Evolutionary conservation across 108 stramenopile genomes (phyloP), one percentile per base, ranked within the genome.

Genomic region (Epithemia pelagica): DNA sequence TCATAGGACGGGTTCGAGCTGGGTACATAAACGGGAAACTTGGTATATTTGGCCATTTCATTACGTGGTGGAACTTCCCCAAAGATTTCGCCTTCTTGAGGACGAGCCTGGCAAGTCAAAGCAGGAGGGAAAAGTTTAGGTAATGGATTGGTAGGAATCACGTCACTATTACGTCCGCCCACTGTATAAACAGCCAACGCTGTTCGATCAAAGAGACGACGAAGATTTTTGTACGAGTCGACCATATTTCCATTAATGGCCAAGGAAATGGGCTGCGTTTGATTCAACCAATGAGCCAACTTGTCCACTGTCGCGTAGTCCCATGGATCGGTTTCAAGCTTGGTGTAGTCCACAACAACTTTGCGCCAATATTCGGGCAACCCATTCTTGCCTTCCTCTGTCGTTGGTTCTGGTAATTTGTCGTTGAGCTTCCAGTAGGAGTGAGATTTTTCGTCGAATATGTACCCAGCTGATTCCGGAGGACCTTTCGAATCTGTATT

Each of bases 81-180:
- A 72, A 94, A 94, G 62, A 89, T 75, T 62, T 94, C 93, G 2
- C 78, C 87, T 65, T 94, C 90, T 75, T 94, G 93, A 0, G 93
- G 90, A 19, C 93, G 78, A 31, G 93, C 93, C 59, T 94, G 93
- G 61, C 88, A 89, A 8, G 90, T 90, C 75, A 91, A 73, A 0
- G 93, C 93, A 0, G 87, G 88, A 28, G 80, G 82, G 30, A 70
- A 61, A 7, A 10, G 33, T 31, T 78, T 66, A 15, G 37, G 37
- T 10, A 10, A 46, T 15, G 37, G 37, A 46, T 46, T 46, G 37
- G 37, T 46, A 10, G 37, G 37, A 46, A 46, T 46, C 10, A 46
- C 15, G 5, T 46, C 37, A 46, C 37, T 46, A 20, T 86, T 80
- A 0, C 80, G 78, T 24, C 77, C 77, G 29, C 92, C 92, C 52